Base-by-base conservation (phyloP, 179 eudicot species). In the Spergularia azorica region DNA sequence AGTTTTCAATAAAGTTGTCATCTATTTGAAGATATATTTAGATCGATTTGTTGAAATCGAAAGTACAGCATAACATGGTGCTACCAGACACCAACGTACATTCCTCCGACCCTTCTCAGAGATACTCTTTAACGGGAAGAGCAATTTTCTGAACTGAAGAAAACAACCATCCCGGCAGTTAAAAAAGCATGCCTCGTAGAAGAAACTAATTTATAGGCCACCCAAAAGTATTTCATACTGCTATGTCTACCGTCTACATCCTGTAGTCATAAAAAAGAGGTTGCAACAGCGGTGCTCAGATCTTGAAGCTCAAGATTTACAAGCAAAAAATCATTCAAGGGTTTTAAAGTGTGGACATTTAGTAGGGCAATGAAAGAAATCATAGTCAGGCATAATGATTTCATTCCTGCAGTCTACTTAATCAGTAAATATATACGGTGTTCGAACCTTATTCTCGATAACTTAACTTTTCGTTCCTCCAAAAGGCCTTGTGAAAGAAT, bases 241-340 rank as follows among this genome's bases (percentile, higher is more conserved):
- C 9, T 57, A 70, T 61, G 38, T 38, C n/a, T 20, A 41, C 9
- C 18, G 20, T 51, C 59, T 21, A 70, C 48, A 71, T 63, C 57
- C 70, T 13, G 55, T 60, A 39, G 41, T 41, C 50, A 75, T 21
- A n/a, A 26, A 52, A 70, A 17, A 57, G 26, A 26, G 62, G 54
- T 26, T 26, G 21, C 75, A 56, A n/a, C 32, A 18, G 43, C 61
- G 56, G 76, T 61, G 17, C 63, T 52, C 63, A 51, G 46, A 79
- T 67, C 77, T 79, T 79, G 82, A 68, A 72, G 78, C 48, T 74
- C 82, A 61, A 74, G 78, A 79, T 74, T 26, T 61, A 79, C 64
- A 79, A 15, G 36, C 52, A 46, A 36, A 56, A 51, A 67, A 57
- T 59, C 52, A 14, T 46, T 54, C 17, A 73, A 15, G 21, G 41